A percentile compares a stretch with the other conserved stretches of the same genome.
Conservation (phyloP, 495 filamentous ascomycete genomes). For the Trichocladium uniseriatum region DNA sequence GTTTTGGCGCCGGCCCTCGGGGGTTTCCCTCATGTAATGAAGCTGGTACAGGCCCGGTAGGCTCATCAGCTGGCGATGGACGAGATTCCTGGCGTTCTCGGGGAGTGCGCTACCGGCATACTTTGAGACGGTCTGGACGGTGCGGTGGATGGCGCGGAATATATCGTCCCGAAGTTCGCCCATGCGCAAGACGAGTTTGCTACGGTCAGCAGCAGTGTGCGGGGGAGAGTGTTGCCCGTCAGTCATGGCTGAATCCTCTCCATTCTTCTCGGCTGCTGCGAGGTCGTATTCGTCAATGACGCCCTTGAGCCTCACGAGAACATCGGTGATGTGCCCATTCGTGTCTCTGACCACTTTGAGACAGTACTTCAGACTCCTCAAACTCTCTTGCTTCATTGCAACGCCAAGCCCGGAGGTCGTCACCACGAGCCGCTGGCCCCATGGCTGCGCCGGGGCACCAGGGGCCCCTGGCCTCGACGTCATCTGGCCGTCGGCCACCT, state of each 20-base stretch:
- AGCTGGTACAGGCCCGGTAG: slow-evolving; percentile 67
- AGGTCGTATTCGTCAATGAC: slow-evolving; percentile 70
- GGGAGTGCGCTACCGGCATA: slow-evolving; percentile 80
- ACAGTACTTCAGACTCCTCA: slow-evolving; percentile 68
- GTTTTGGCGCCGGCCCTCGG: slow-evolving; percentile 32
- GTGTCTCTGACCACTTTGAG: slow-evolving; percentile 66
- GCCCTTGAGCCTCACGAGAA: slow-evolving; percentile 57
- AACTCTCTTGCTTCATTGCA: slow-evolving; percentile 77
- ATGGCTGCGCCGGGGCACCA: slow-evolving; percentile 36
- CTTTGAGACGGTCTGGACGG: slow-evolving; percentile 68
- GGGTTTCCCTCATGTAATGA: slow-evolving; percentile 39
- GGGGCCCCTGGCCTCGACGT: slow-evolving; percentile 14
- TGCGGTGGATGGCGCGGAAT: slow-evolving; percentile 62
- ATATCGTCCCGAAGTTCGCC: slow-evolving; percentile 63
- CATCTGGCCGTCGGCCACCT: slow-evolving; percentile 23
- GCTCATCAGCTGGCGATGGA: slow-evolving; percentile 67
- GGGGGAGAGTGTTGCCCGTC: slow-evolving; percentile 16
- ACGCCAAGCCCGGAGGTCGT: slow-evolving; percentile 76
- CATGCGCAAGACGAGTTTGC: slow-evolving; percentile 49
- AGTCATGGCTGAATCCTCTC: slow-evolving; percentile 14
- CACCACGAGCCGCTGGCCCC: slow-evolving; percentile 72
- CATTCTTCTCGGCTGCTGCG: slow-evolving; percentile 18
- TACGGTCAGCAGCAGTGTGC: slow-evolving; percentile 27
- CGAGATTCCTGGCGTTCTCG: slow-evolving; percentile 68
- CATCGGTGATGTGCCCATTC: slow-evolving; percentile 61